Conservation (phyloP, 352 stramenopile species). For the Globisporangium viniferum region DNA sequence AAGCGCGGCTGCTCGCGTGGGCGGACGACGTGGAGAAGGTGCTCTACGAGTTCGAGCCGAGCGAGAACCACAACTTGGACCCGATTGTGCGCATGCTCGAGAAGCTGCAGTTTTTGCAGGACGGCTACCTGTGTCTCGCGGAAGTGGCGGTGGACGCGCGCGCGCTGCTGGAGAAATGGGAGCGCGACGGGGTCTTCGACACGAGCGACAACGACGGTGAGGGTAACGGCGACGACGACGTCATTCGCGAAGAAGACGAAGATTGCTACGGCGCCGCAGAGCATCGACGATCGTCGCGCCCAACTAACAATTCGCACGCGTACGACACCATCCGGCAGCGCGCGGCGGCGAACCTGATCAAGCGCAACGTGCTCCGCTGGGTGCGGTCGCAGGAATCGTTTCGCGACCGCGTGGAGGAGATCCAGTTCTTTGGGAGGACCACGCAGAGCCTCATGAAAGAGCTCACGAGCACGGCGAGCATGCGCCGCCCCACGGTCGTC, state of each 20-base stretch:
- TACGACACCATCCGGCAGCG: constrained; percentile 58
- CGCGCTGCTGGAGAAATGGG: constrained; percentile 49
- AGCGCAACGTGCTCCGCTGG: constrained; percentile 55
- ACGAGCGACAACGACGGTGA: constrained; percentile 26
- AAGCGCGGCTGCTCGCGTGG: constrained; percentile 44
- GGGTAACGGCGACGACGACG: constrained; percentile 17
- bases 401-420: constrained; percentile 51
- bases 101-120: constrained; percentile 52
- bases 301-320: constrained; percentile 40
- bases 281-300: not conserved
- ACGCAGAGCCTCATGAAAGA: constrained; percentile 50
- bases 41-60: constrained; percentile 43
- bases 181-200: constrained; percentile 52
- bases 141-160: constrained; percentile 50
- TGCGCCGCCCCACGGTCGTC: constrained; percentile 1
- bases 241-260: constrained; percentile 22
- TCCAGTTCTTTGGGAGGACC: constrained; percentile 59
- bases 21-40: constrained; percentile 32
- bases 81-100: constrained; percentile 47
- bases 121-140: constrained; percentile 51
- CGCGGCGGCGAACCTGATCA: constrained; percentile 55
- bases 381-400: constrained; percentile 48
- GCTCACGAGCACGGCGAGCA: constrained; percentile 23
- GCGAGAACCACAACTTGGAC: constrained; percentile 39
- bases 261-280: constrained; percentile 1